phyloP scores from a whole-genome alignment of 306 rosid genomes.

The Rubus parviflorus region DNA sequence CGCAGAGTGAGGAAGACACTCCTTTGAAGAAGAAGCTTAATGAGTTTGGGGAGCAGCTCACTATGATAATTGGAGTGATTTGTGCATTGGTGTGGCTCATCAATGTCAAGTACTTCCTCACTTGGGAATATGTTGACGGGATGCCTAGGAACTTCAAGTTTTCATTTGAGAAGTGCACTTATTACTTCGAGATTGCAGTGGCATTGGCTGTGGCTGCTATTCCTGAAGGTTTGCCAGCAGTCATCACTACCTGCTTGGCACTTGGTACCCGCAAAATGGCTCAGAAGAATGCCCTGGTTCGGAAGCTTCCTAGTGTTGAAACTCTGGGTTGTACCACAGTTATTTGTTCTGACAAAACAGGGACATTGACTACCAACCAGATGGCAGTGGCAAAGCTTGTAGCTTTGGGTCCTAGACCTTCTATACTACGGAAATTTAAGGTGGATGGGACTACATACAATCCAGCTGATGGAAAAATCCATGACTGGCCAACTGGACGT shows the following conservation, averaged over 20 bases:
- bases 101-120: conserved; percentile 51
- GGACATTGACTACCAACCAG: conserved; percentile 66
- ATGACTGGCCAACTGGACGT: conserved; percentile 49
- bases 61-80: conserved; percentile 44
- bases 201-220: conserved; percentile 63
- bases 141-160: conserved; percentile 50
- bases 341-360: conserved; percentile 53
- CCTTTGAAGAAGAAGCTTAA: conserved; percentile 71
- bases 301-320: conserved; percentile 67
- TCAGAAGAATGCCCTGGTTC: conserved; percentile 61
- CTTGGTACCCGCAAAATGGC: conserved; percentile 60
- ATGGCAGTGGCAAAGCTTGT: conserved; percentile 73
- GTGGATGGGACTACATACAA: conserved; percentile 78
- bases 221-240: conserved; percentile 58
- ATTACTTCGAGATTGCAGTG: conserved; percentile 54
- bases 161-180: conserved; percentile 53
- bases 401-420: conserved; percentile 53
- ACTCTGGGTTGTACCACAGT: conserved; percentile 55
- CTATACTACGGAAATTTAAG: conserved; percentile 46
- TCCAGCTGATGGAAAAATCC: conserved; percentile 67
- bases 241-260: conserved; percentile 52
- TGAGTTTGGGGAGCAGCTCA: conserved; percentile 51
- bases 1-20: conserved; percentile 70
- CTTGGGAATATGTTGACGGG: conserved; percentile 46
- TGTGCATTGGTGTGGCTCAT: conserved; percentile 53